Percentiles rank a stretch among this genome's conserved stretches.
Evolutionary conservation across 306 rosid genomes (phyloP).

Genomic region (Calophaca sinica): DNA sequence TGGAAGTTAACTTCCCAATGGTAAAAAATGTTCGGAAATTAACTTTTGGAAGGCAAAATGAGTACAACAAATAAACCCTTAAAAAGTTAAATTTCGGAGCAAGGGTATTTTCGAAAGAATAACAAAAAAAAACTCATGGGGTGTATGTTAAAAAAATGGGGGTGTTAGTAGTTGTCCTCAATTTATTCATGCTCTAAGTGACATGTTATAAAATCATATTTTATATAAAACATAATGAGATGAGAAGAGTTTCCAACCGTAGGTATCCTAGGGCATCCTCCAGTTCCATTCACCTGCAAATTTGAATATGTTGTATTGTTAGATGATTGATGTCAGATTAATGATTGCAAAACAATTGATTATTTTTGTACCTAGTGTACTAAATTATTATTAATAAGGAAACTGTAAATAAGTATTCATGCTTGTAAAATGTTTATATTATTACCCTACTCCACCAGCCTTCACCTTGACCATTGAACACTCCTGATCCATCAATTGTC

Average conservation of each 20-base stretch:
- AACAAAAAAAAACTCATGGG: too few relatives aligned
- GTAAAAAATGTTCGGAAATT: too few relatives aligned
- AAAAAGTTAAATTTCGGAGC: too few relatives aligned
- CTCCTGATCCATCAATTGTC: constrained; percentile 42
- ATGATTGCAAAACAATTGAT: not conserved
- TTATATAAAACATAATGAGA: not conserved
- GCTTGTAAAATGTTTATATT: not conserved
- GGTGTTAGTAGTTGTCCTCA: too few relatives aligned
- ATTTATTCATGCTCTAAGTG: too few relatives aligned
- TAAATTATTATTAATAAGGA: not conserved
- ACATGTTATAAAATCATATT: not conserved
- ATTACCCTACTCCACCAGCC: constrained; percentile 43
- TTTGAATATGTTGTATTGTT: not conserved
- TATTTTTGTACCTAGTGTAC: not conserved
- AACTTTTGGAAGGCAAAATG: too few relatives aligned
- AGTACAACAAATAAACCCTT: too few relatives aligned
- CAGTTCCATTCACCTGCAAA: constrained; percentile 16
- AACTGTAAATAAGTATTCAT: too few relatives aligned
- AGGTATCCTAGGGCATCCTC: constrained; percentile 25
- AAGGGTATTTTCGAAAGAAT: too few relatives aligned
- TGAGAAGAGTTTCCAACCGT: constrained; percentile 7
- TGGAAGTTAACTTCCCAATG: too few relatives aligned
- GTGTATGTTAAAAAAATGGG: too few relatives aligned
- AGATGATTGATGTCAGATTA: constrained; percentile 7
- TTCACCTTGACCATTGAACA: constrained; percentile 42